Conservation (phyloP, 1,284 basidiomycete species). For the Austropuccinia psidii region DNA sequence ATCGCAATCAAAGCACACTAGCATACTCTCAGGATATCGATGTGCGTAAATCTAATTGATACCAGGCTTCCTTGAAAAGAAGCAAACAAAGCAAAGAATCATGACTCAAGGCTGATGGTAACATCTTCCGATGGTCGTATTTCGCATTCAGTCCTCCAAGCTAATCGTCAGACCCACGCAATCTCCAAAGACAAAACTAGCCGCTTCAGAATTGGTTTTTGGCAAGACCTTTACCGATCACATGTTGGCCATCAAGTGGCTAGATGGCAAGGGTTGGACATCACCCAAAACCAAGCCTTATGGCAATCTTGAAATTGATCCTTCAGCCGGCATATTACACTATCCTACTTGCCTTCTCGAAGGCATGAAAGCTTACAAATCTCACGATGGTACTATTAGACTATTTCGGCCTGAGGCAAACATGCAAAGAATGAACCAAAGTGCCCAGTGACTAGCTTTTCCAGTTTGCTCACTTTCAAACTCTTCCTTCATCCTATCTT, state of each 20-base stretch:
- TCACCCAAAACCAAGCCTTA: slow-evolving; percentile 76
- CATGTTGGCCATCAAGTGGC: slow-evolving; percentile 83
- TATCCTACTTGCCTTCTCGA: slow-evolving; percentile 86
- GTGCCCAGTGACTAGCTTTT: slow-evolving; percentile 61
- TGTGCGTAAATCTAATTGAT: too few relatives aligned
- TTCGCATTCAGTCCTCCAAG: slow-evolving; percentile 34
- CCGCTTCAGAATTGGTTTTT: slow-evolving; percentile 51
- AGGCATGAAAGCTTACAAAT: slow-evolving; percentile 91
- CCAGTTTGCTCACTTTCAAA: slow-evolving; percentile 58
- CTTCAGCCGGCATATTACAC: slow-evolving; percentile 81
- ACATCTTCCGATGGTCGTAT: too few relatives aligned
- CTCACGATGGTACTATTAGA: slow-evolving; percentile 66
- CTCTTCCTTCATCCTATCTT: too few relatives aligned
- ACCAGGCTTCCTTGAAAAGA: too few relatives aligned
- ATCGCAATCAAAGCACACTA: too few relatives aligned
- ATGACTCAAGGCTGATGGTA: too few relatives aligned
- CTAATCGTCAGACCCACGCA: slow-evolving; percentile 38
- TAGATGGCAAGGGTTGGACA: slow-evolving; percentile 65
- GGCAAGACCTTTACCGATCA: slow-evolving; percentile 69
- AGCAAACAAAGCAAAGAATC: too few relatives aligned
- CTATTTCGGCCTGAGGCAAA: slow-evolving; percentile 97
- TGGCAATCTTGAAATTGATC: slow-evolving; percentile 65
- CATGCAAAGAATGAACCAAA: slow-evolving; percentile 69
- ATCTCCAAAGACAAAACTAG: slow-evolving; percentile 46
- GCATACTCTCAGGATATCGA: too few relatives aligned